phyloP scores from a whole-genome alignment of 495 filamentous ascomycete species.

The Penicillium pulvis region DNA sequence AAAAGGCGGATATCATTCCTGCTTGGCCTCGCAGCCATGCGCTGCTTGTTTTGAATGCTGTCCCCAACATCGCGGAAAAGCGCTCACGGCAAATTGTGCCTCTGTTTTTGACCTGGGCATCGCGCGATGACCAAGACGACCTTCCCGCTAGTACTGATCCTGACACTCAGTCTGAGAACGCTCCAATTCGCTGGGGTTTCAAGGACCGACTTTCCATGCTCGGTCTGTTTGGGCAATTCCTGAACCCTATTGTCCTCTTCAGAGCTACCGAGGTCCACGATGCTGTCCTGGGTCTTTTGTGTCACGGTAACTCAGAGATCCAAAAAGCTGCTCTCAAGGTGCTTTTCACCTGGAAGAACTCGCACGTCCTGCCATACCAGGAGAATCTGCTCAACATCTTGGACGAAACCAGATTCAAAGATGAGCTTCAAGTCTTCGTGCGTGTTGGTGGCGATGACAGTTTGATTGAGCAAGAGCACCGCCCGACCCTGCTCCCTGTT shows the following conservation, averaged over 20 bases:
- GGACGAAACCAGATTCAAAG: conserved; percentile 88
- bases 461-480: conserved; percentile 72
- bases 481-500: conserved; percentile 73
- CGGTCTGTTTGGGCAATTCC: conserved; percentile 78
- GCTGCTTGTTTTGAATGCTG: conserved; percentile 70
- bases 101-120: conserved; percentile 77
- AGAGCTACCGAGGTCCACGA: conserved; percentile 74
- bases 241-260: conserved; percentile 81
- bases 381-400: conserved; percentile 86
- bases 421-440: conserved; percentile 85
- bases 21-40: conserved; percentile 69
- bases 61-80: conserved; percentile 81
- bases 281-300: conserved; percentile 69
- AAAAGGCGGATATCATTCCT: conserved; percentile 36
- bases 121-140: conserved; percentile 51
- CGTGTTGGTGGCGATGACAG: conserved; percentile 70
- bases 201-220: conserved; percentile 82
- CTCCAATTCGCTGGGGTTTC: conserved; percentile 52
- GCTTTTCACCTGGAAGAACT: conserved; percentile 84
- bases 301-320: conserved; percentile 85
- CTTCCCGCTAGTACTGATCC: conserved; percentile 33
- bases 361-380: conserved; percentile 73
- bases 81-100: conserved; percentile 82
- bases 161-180: conserved; percentile 18
- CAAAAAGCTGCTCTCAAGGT: conserved; percentile 84